Conservation (phyloP, 768 basidiomycete genomes). For the Tulasnella sp. region DNA sequence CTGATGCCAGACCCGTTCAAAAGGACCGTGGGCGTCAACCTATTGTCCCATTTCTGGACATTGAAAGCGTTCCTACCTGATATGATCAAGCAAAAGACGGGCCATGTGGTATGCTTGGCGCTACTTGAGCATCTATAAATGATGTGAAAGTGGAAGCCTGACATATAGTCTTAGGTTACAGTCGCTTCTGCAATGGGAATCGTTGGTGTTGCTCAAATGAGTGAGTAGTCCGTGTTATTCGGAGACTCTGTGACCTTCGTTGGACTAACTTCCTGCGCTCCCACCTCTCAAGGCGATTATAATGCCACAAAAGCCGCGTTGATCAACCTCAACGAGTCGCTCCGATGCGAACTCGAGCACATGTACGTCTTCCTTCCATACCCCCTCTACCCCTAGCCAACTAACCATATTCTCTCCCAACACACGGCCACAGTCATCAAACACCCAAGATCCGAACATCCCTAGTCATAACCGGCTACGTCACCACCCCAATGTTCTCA, state of each 20-base stretch:
- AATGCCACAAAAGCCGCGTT: conserved; percentile 88
- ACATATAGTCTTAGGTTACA: conserved; percentile 45
- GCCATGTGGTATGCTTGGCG: conserved; percentile 67
- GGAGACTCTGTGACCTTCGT: neutral
- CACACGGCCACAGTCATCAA: conserved; percentile 40
- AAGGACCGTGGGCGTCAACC: conserved; percentile 87
- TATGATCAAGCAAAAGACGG: conserved; percentile 64
- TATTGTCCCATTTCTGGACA: conserved; percentile 82
- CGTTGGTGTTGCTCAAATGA: conserved; percentile 62
- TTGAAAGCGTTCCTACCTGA: conserved; percentile 86
- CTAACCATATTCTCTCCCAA: neutral
- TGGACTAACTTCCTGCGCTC: neutral
- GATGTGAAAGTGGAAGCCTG: neutral
- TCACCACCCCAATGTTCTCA: conserved; percentile 70
- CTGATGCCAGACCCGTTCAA: neutral
- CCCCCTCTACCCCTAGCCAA: neutral
- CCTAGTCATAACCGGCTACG: conserved; percentile 69
- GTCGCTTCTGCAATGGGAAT: conserved; percentile 66
- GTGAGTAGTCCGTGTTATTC: conserved; percentile 35
- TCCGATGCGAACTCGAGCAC: conserved; percentile 81
- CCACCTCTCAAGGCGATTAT: conserved; percentile 57
- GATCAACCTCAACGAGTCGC: conserved; percentile 65
- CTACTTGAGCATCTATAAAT: neutral
- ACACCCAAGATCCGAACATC: conserved; percentile 78
- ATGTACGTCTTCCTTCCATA: conserved; percentile 32